phyloP scores from a whole-genome alignment of 257 asterid genomes.

The Datura wrightii region DNA sequence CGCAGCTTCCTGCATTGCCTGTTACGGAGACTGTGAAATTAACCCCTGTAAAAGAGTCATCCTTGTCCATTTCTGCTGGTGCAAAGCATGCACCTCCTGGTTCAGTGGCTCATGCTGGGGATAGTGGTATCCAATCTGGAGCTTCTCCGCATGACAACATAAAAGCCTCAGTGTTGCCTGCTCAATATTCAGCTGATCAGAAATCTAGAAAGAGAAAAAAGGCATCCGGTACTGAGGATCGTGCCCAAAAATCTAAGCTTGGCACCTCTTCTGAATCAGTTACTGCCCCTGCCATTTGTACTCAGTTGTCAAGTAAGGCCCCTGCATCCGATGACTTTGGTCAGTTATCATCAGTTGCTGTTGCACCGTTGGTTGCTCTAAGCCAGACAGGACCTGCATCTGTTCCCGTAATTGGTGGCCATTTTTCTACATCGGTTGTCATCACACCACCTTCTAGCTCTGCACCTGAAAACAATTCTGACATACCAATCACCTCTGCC shows the following conservation, averaged over 20 bases:
- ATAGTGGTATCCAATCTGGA: slow-evolving; percentile 46
- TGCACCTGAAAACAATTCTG: slow-evolving; percentile 51
- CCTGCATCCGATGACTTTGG: slow-evolving; percentile 54
- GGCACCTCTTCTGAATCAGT: slow-evolving; percentile 52
- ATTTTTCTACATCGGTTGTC: slow-evolving; percentile 71
- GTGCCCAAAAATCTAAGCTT: slow-evolving; percentile 46
- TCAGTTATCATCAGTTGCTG: slow-evolving; percentile 49
- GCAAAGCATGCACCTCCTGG: slow-evolving; percentile 46
- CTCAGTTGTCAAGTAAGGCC: slow-evolving; percentile 45
- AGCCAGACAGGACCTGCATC: slow-evolving; percentile 50
- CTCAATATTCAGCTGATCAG: slow-evolving; percentile 52
- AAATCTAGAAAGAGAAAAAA: slow-evolving; percentile 85
- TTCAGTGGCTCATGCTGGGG: slow-evolving; percentile 53
- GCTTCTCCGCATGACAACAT: slow-evolving; percentile 53
- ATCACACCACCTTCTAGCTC: slow-evolving; percentile 57
- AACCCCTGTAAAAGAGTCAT: slow-evolving; percentile 57
- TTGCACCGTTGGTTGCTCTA: slow-evolving; percentile 41
- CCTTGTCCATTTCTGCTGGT: slow-evolving; percentile 50
- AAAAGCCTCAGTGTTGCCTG: slow-evolving; percentile 53
- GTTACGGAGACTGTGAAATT: slow-evolving; percentile 59
- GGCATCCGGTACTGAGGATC: slow-evolving; percentile 59
- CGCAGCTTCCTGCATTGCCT: slow-evolving; percentile 60
- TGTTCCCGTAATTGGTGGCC: slow-evolving; percentile 49
- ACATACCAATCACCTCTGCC: slow-evolving; percentile 48
- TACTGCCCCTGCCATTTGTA: slow-evolving; percentile 48